phyloP scores from a whole-genome alignment of 208 protist genomes.

The Acanthamoeba polyphaga region DNA sequence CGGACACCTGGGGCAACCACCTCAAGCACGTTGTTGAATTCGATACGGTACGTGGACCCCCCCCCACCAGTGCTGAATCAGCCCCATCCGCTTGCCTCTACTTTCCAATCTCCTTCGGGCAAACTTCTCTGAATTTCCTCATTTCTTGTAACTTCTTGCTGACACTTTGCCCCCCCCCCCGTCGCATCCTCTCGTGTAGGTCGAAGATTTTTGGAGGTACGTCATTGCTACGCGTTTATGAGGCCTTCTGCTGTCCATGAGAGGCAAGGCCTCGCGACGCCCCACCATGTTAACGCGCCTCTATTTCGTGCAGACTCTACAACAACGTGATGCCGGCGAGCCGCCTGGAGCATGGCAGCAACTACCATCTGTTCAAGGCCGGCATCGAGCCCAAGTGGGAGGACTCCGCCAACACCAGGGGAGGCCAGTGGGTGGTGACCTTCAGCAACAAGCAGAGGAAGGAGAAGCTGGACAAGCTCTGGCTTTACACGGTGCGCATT shows the following conservation, averaged over 20 bases:
- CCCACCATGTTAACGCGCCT: background rate
- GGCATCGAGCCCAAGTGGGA: slow-evolving; percentile 97
- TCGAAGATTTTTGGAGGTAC: slow-evolving; percentile 86
- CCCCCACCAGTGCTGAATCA: no score
- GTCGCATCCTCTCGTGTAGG: background rate
- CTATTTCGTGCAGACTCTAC: slow-evolving; percentile 91
- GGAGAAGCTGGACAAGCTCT: slow-evolving; percentile 78
- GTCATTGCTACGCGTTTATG: background rate
- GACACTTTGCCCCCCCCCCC: background rate
- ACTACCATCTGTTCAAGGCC: slow-evolving; percentile 96
- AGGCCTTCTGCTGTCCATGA: background rate
- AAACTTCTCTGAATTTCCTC: background rate
- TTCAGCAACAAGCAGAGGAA: slow-evolving; percentile 64
- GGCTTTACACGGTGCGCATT: slow-evolving; percentile 74
- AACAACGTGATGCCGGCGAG: slow-evolving; percentile 95
- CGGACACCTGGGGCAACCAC: slow-evolving; percentile 78
- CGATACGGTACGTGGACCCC: slow-evolving; percentile 77
- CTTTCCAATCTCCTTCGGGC: background rate
- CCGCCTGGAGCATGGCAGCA: slow-evolving; percentile 90
- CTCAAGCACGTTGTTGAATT: slow-evolving; percentile 85
- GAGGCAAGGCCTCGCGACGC: no score
- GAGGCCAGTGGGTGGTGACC: slow-evolving; percentile 91
- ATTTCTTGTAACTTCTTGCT: background rate
- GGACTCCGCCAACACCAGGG: slow-evolving; percentile 93
- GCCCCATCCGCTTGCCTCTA: background rate